Conservation (phyloP, 495 filamentous ascomycete genomes). For the Podospora pseudocomata region DNA sequence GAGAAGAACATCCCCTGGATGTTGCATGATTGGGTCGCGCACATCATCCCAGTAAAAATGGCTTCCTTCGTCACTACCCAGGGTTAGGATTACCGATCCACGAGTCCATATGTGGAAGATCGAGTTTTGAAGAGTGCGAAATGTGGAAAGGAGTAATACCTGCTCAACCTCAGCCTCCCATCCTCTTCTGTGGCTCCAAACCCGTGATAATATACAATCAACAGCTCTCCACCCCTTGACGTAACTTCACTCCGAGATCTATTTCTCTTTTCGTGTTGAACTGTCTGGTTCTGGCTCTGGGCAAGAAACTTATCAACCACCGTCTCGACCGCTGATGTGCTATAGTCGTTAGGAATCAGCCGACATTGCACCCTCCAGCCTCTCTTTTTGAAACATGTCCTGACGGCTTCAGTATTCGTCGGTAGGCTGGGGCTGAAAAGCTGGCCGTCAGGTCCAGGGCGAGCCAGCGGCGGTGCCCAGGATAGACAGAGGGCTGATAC, state of each 20-base stretch:
- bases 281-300: conserved; percentile 1
- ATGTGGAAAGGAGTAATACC: conserved; percentile 10
- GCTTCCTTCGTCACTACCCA: background rate
- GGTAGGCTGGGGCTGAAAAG: conserved; percentile 11
- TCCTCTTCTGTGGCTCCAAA: conserved; percentile 19
- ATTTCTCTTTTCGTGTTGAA: background rate
- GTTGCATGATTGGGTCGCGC: conserved; percentile 27
- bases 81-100: background rate
- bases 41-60: conserved; percentile 33
- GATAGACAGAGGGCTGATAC: conserved; percentile 29
- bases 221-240: background rate
- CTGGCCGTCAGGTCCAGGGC: conserved; percentile 19
- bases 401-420: conserved; percentile 20
- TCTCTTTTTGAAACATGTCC: conserved; percentile 23
- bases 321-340: conserved; percentile 28
- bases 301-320: conserved; percentile 24
- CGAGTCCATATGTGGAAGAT: background rate
- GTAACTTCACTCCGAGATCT: background rate
- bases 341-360: conserved; percentile 25
- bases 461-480: conserved; percentile 21
- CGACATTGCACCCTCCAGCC: conserved; percentile 31
- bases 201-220: conserved; percentile 24
- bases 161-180: conserved; percentile 27
- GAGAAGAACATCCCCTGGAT: conserved; percentile 23
- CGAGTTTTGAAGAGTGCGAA: background rate